A percentile compares a stretch with the other conserved stretches of the same genome.
Conservation (phyloP, 2,329 filamentous ascomycete species). For the Fusarium phyllophilum region DNA sequence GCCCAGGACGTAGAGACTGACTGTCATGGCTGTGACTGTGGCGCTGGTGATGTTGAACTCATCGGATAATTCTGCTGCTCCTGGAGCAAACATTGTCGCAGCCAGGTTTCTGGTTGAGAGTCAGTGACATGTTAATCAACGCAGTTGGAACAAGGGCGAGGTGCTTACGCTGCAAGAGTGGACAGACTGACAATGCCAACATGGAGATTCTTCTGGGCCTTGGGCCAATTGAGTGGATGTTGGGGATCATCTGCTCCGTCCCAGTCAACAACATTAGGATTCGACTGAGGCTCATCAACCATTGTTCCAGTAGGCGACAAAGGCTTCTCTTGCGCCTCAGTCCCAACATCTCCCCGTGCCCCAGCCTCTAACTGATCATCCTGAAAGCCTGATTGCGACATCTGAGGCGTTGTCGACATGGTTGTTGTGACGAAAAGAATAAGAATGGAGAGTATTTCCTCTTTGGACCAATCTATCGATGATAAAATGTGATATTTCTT, state of each 20-base stretch:
- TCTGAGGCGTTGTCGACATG: background rate
- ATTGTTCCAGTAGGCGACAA: background rate
- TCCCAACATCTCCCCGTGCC: too few relatives aligned
- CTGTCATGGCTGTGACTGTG: slow-evolving; percentile 20
- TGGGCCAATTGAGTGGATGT: slow-evolving; percentile 73
- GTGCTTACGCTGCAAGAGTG: slow-evolving; percentile 44
- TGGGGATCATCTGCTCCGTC: slow-evolving; percentile 63
- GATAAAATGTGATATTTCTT: background rate
- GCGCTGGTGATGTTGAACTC: slow-evolving; percentile 27
- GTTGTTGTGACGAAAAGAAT: background rate
- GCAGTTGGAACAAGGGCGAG: background rate
- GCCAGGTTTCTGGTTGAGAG: slow-evolving; percentile 20
- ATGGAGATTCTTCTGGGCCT: slow-evolving; percentile 55
- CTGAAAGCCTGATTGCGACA: background rate
- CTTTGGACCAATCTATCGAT: background rate
- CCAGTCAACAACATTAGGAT: slow-evolving; percentile 65
- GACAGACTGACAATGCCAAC: slow-evolving; percentile 59
- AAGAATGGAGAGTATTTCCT: background rate
- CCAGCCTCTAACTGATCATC: background rate
- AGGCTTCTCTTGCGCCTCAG: background rate
- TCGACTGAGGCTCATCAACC: background rate
- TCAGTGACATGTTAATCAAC: background rate
- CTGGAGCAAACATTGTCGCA: slow-evolving; percentile 40
- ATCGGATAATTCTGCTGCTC: slow-evolving; percentile 9
- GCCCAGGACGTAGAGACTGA: slow-evolving; percentile 24